Evolutionary conservation across 768 basidiomycete species (phyloP).

Genomic region (Mycena epipterygia): DNA sequence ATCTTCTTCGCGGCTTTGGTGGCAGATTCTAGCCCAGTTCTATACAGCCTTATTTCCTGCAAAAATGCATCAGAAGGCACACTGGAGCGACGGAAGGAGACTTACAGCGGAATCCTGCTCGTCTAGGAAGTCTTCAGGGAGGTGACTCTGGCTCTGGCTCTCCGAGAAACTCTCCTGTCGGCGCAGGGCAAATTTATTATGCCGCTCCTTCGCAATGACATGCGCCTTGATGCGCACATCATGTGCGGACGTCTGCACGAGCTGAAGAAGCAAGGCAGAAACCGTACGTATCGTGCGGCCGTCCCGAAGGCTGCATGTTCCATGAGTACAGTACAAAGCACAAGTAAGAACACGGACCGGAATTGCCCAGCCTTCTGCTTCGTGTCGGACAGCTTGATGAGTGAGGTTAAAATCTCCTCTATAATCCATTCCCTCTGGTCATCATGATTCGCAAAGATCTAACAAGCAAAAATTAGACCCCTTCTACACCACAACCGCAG

Average conservation of each 20-base stretch:
- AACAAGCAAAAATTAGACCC: neutral
- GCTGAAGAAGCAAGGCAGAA: constrained; percentile 92
- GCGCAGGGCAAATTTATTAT: constrained; percentile 70
- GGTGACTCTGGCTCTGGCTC: constrained; percentile 48
- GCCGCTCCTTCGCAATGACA: constrained; percentile 71
- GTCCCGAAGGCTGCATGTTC: constrained; percentile 79
- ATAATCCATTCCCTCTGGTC: constrained; percentile 96
- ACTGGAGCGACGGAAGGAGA: neutral
- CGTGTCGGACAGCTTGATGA: constrained; percentile 90
- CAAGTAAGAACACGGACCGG: constrained; percentile 62
- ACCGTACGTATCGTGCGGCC: constrained; percentile 94
- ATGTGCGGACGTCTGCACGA: constrained; percentile 96
- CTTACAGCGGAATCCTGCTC: constrained; percentile 77
- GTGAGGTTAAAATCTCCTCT: constrained; percentile 93
- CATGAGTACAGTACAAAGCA: neutral
- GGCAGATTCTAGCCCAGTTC: constrained; percentile 82
- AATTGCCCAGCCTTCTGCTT: constrained; percentile 94
- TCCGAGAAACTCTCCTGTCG: constrained; percentile 75
- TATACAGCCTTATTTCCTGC: constrained; percentile 81
- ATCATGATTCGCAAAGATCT: constrained; percentile 94
- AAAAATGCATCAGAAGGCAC: neutral
- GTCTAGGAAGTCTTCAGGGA: constrained; percentile 68
- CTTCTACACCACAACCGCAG: neutral
- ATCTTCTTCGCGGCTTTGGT: constrained; percentile 90
- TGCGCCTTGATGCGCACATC: constrained; percentile 83